phyloP scores from a whole-genome alignment of 139 green algal species.

The Chlorella sp. region DNA sequence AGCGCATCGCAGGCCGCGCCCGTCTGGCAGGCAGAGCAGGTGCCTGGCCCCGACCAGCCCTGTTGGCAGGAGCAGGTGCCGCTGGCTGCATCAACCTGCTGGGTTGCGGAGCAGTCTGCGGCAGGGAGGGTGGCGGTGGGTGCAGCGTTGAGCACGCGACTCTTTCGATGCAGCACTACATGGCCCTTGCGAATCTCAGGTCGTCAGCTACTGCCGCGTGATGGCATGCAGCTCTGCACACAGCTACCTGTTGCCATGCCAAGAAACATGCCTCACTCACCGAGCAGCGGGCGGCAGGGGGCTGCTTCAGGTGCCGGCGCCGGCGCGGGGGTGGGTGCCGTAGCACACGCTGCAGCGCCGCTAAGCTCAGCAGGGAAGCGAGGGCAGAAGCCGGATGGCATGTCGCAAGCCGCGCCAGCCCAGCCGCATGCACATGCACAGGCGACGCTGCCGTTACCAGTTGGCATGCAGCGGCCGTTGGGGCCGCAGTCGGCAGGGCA shows the following conservation, averaged over 20 bases:
- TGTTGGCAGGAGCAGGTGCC: slow-evolving; percentile 36
- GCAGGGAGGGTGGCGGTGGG: too few relatives aligned
- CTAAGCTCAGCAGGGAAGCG: slow-evolving; percentile 5
- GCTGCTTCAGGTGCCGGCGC: background rate
- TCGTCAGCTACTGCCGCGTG: too few relatives aligned
- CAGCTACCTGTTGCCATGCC: too few relatives aligned
- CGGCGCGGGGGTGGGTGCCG: background rate
- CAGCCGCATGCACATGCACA: slow-evolving; percentile 56
- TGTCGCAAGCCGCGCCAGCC: slow-evolving; percentile 18
- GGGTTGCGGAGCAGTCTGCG: slow-evolving; percentile 39
- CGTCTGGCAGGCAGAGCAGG: slow-evolving; percentile 54
- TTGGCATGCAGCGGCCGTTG: slow-evolving; percentile 39
- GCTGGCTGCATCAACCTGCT: slow-evolving; percentile 30
- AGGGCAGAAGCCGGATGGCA: slow-evolving; percentile 41
- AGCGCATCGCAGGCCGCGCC: slow-evolving; percentile 50
- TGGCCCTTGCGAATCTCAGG: too few relatives aligned
- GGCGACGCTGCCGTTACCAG: background rate
- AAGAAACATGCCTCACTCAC: background rate
- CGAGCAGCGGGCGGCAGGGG: background rate
- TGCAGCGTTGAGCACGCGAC: too few relatives aligned
- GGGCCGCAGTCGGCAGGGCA: slow-evolving; percentile 41
- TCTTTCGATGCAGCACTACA: too few relatives aligned
- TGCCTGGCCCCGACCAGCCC: slow-evolving; percentile 47
- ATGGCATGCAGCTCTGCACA: too few relatives aligned
- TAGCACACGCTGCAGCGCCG: too few relatives aligned